Conservation (phyloP, 1,284 basidiomycete species). For the Ceratobasidium sp. region DNA sequence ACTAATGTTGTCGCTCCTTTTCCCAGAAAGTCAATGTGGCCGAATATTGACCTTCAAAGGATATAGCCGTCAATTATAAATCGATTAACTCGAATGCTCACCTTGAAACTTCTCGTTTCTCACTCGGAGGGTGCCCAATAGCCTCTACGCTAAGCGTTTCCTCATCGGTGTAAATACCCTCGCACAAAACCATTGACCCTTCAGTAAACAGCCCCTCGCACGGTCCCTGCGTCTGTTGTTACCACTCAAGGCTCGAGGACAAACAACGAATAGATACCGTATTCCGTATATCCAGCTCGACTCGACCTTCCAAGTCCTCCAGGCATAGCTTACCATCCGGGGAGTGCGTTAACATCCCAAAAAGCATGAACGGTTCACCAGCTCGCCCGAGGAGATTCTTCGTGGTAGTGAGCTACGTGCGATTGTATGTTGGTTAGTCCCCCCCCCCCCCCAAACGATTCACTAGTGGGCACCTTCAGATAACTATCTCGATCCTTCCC, state of each 20-base stretch:
- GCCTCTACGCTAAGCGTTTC: slow-evolving; percentile 89
- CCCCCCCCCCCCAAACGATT: slow-evolving; percentile 30
- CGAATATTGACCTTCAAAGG: slow-evolving; percentile 79
- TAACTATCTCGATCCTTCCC: slow-evolving; percentile 85
- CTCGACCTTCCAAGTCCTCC: slow-evolving; percentile 93
- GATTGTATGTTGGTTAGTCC: slow-evolving; percentile 42
- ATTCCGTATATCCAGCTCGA: slow-evolving; percentile 89
- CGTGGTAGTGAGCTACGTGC: slow-evolving; percentile 86
- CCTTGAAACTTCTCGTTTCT: slow-evolving; percentile 84
- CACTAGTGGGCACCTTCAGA: slow-evolving; percentile 69
- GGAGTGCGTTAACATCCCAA: slow-evolving; percentile 91
- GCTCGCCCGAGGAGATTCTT: slow-evolving; percentile 95
- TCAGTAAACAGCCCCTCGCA: slow-evolving; percentile 98
- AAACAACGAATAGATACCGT: slow-evolving; percentile 65
- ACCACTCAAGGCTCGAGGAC: not conserved
- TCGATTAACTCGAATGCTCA: slow-evolving; percentile 54
- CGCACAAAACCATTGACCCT: slow-evolving; percentile 93
- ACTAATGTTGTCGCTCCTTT: slow-evolving; percentile 88
- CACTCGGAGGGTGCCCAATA: slow-evolving; percentile 97
- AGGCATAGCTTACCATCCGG: slow-evolving; percentile 91
- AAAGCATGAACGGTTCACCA: slow-evolving; percentile 89
- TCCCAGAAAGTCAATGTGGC: slow-evolving; percentile 95
- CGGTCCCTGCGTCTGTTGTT: slow-evolving; percentile 71
- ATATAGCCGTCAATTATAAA: not conserved
- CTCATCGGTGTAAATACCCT: slow-evolving; percentile 96